These are phyloP conservation scores for Spathaspora girioi DNA, from an alignment of 805 yeast genomes.

Conservation along the genomic window DNA sequence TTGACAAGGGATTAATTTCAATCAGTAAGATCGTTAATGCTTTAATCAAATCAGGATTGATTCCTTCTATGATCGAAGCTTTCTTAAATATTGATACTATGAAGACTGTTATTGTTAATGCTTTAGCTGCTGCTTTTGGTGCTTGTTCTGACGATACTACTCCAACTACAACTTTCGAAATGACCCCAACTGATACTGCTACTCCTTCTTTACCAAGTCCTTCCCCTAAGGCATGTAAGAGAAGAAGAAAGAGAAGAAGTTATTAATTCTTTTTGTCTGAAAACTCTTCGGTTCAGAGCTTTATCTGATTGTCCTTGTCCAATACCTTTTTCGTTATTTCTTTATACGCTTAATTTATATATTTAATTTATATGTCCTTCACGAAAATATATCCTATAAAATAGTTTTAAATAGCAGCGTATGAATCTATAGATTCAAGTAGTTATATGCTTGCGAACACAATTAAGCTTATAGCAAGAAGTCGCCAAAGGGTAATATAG, in stretches of 20 bases:
- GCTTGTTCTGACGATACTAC: slow-evolving; percentile 17
- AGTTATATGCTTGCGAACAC: no score
- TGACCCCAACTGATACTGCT: slow-evolving; percentile 15
- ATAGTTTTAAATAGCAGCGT: no score
- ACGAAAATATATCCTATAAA: no score
- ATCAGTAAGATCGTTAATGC: slow-evolving; percentile 25
- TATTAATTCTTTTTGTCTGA: neutral
- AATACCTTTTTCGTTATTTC: neutral
- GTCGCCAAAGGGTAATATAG: no score
- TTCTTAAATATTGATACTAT: slow-evolving; percentile 37
- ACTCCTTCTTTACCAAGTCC: slow-evolving; percentile 11
- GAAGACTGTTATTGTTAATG: slow-evolving; percentile 37
- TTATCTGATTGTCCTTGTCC: neutral
- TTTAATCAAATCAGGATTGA: slow-evolving; percentile 32
- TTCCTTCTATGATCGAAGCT: slow-evolving; percentile 32
- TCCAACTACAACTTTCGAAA: slow-evolving; percentile 16
- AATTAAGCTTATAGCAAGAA: no score
- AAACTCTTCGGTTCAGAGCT: neutral
- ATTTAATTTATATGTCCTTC: no score
- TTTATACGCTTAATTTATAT: neutral
- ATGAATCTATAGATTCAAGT: no score
- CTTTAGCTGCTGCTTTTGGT: slow-evolving; percentile 42
- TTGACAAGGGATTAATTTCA: slow-evolving; percentile 25
- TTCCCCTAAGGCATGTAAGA: slow-evolving; percentile 14
- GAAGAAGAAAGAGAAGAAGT: slow-evolving; percentile 21